A percentile compares a stretch with the other conserved stretches of the same genome.
Conservation (phyloP, 2,329 filamentous ascomycete genomes). For the Fusarium chlamydosporum region DNA sequence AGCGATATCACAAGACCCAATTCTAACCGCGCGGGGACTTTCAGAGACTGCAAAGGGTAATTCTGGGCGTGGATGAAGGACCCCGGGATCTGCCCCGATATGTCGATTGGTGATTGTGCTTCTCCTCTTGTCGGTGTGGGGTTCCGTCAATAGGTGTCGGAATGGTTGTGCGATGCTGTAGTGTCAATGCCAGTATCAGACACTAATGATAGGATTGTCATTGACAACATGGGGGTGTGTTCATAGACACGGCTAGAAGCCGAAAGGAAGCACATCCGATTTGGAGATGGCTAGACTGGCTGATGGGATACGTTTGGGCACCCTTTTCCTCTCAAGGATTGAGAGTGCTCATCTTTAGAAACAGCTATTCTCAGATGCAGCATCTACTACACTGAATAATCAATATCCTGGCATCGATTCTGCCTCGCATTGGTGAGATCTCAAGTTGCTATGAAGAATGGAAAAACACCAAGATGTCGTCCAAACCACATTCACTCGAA, state of each 20-base stretch:
- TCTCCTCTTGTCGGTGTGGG: slow-evolving; percentile 10
- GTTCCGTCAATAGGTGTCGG: slow-evolving; percentile 18
- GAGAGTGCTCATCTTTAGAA: too few relatives aligned
- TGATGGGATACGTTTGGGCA: neutral
- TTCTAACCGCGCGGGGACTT: neutral
- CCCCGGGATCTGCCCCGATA: slow-evolving; percentile 37
- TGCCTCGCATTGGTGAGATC: too few relatives aligned
- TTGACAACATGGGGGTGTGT: neutral
- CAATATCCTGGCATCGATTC: neutral
- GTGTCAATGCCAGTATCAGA: neutral
- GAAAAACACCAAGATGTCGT: slow-evolving; percentile 33
- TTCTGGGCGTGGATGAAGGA: slow-evolving; percentile 1
- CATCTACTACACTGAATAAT: neutral
- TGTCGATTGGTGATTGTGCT: slow-evolving; percentile 7
- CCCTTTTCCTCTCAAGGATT: neutral
- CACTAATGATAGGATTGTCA: neutral
- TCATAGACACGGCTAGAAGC: slow-evolving; percentile 4
- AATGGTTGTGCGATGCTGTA: slow-evolving; percentile 10
- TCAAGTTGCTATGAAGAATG: slow-evolving; percentile 9
- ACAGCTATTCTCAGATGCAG: neutral
- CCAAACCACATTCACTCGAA: slow-evolving; percentile 9
- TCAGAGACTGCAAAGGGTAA: neutral
- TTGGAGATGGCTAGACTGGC: neutral
- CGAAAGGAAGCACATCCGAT: slow-evolving; percentile 2
- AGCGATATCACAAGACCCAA: slow-evolving; percentile 29